phyloP scores from a whole-genome alignment of 805 yeast species.

The Candida koratica region DNA sequence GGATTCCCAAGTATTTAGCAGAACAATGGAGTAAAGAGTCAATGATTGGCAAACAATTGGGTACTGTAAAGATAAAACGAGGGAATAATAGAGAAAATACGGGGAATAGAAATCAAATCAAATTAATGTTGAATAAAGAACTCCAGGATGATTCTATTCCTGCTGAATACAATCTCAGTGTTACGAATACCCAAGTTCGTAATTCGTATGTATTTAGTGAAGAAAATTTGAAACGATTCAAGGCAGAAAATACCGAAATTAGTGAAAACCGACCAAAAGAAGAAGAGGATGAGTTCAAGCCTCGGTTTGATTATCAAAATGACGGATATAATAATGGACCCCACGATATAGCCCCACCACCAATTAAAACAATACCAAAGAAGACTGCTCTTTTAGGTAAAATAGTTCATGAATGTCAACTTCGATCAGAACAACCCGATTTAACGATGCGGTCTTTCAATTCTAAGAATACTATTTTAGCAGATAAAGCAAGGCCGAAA shows the following conservation, averaged over 20 bases:
- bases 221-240: constrained; percentile 63
- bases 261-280: constrained; percentile 13
- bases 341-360: constrained; percentile 49
- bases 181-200: constrained; percentile 74
- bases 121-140: constrained; percentile 46
- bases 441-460: constrained; percentile 64
- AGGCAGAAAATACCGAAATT: constrained; percentile 33
- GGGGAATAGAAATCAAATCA: constrained; percentile 37
- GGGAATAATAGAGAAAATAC: constrained; percentile 19
- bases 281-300: constrained; percentile 10
- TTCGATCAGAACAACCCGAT: constrained; percentile 73
- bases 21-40: constrained; percentile 67
- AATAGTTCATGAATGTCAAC: constrained; percentile 87
- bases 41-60: constrained; percentile 68
- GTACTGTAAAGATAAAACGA: constrained; percentile 72
- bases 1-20: constrained; percentile 83
- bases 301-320: constrained; percentile 4
- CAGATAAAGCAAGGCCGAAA: constrained; percentile 51
- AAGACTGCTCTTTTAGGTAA: constrained; percentile 84
- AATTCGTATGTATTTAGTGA: constrained; percentile 89
- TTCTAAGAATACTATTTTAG: constrained; percentile 46
- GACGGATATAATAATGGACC: constrained; percentile 14
- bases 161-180: constrained; percentile 73
- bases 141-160: constrained; percentile 49
- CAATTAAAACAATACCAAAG: constrained; percentile 82